Evolutionary conservation across 2,329 filamentous ascomycete species (phyloP).

Genomic region (Fusarium concolor): DNA sequence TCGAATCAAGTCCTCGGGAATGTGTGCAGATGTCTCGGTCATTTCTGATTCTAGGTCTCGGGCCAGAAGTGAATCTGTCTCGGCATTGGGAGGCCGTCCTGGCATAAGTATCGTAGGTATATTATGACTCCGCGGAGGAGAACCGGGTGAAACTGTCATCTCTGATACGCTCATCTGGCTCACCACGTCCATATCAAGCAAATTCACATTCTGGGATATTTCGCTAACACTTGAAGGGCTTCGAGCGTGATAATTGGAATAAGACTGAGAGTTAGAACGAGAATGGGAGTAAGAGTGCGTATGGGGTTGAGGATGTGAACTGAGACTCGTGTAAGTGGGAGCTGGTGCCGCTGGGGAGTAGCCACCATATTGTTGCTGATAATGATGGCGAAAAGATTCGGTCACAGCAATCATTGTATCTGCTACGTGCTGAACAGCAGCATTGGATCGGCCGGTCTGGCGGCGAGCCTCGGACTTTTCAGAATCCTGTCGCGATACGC

Average conservation of each 20-base stretch:
- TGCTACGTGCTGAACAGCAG: conserved; percentile 37
- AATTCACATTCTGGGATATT: conserved; percentile 33
- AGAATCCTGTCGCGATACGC: conserved; percentile 32
- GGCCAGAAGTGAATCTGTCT: conserved; percentile 39
- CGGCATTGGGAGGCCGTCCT: conserved; percentile 12
- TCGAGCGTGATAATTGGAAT: conserved; percentile 25
- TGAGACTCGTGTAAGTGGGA: conserved; percentile 36
- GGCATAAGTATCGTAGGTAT: conserved; percentile 17
- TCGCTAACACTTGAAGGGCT: conserved; percentile 40
- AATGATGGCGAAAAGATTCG: conserved; percentile 44
- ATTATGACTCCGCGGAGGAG: conserved; percentile 21
- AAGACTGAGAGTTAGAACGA: not conserved
- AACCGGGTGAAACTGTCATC: conserved; percentile 32
- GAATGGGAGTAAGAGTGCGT: not conserved
- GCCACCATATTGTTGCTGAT: conserved; percentile 32
- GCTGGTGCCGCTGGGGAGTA: conserved; percentile 35
- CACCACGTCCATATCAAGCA: conserved; percentile 32
- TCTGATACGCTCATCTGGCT: conserved; percentile 40
- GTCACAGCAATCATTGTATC: conserved; percentile 46
- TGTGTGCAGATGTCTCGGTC: conserved; percentile 8
- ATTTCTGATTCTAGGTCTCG: conserved; percentile 26
- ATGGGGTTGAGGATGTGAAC: not conserved
- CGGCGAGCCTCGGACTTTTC: conserved; percentile 41
- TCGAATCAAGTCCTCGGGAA: conserved; percentile 41
- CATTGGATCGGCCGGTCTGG: conserved; percentile 27